Conservation (phyloP, 129 eudicot genomes). For the Apium graveolens region DNA sequence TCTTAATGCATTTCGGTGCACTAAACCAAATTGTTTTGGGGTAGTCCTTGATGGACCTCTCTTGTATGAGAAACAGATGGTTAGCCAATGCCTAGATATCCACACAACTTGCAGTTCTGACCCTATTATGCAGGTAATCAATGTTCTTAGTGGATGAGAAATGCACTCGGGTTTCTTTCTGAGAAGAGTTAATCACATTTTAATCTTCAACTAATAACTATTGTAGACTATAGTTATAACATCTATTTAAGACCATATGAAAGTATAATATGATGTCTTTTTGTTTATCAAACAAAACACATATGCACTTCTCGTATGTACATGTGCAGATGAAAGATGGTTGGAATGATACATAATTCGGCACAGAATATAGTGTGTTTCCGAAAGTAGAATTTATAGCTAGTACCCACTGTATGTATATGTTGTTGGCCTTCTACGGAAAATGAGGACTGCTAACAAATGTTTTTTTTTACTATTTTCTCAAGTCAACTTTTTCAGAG, state of each 20-base stretch:
- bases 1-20: conserved; percentile 57
- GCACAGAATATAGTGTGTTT: background rate
- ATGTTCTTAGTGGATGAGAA: background rate
- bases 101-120: conserved; percentile 14
- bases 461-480: background rate
- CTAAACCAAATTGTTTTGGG: conserved; percentile 53
- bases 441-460: background rate
- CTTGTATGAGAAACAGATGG: conserved; percentile 42
- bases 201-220: background rate
- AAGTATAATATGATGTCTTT: background rate
- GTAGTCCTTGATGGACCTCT: conserved; percentile 51
- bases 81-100: conserved; percentile 19
- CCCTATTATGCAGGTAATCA: conserved; percentile 33
- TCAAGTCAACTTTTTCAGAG: too few species aligned
- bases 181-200: background rate
- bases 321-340: background rate
- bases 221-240: background rate
- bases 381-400: background rate
- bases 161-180: background rate
- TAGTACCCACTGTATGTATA: background rate
- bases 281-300: background rate
- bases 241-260: background rate
- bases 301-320: background rate
- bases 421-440: background rate
- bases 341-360: background rate